phyloP scores from a whole-genome alignment of 257 asterid genomes.

The Fraxinus cuspidata region DNA sequence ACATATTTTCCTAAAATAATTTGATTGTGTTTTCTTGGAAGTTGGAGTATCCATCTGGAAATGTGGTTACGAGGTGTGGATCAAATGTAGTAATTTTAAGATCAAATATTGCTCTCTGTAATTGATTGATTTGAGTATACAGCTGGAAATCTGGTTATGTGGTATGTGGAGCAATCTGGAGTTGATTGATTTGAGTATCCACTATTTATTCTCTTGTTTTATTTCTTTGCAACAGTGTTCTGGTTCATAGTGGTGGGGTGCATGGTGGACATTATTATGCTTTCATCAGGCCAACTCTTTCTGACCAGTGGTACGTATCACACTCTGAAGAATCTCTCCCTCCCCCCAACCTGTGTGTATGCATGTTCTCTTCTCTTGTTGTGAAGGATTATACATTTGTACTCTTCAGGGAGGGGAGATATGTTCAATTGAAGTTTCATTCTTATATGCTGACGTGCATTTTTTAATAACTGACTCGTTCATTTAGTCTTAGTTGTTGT shows the following conservation, averaged over 20 bases:
- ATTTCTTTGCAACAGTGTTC: slow-evolving; percentile 40
- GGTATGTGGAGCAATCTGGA: not conserved
- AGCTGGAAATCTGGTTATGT: not conserved
- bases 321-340: not conserved
- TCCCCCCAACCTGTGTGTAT: not conserved
- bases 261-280: slow-evolving; percentile 69
- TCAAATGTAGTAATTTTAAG: not conserved
- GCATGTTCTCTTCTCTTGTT: not conserved
- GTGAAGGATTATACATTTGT: not conserved
- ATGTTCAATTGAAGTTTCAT: not conserved
- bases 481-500: not conserved
- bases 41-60: not conserved
- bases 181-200: not conserved
- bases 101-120: not conserved
- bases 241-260: slow-evolving; percentile 69
- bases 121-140: not conserved
- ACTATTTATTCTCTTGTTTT: not conserved
- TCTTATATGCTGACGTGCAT: not conserved
- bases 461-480: not conserved
- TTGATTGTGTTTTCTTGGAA: not conserved
- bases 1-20: not conserved
- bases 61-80: not conserved
- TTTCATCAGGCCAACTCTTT: slow-evolving; percentile 58
- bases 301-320: slow-evolving; percentile 51
- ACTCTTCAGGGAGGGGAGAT: not conserved